Evolutionary conservation across 768 basidiomycete genomes (phyloP).

Genomic region (Flagelloscypha sp.): DNA sequence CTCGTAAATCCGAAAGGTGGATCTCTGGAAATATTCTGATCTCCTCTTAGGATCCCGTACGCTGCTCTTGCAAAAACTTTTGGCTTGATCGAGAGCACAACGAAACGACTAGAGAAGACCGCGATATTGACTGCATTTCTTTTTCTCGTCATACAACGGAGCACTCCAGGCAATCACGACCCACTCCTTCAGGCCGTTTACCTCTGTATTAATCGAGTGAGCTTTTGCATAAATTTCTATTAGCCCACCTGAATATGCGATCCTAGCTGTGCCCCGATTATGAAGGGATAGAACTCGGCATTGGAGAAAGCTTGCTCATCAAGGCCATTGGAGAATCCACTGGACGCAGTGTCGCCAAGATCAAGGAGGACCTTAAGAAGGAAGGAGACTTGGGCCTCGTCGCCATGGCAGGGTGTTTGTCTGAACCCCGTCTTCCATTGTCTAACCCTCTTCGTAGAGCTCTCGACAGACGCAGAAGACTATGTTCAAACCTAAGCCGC

Average conservation of each 20-base stretch:
- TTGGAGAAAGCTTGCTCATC: constrained; percentile 88
- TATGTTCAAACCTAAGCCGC: constrained; percentile 85
- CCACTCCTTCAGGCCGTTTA: constrained; percentile 87
- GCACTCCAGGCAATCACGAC: constrained; percentile 62
- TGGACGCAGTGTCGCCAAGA: constrained; percentile 70
- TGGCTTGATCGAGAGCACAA: constrained; percentile 84
- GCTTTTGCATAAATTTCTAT: constrained; percentile 15
- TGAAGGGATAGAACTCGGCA: constrained; percentile 88
- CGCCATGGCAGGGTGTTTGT: constrained; percentile 62
- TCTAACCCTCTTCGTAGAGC: constrained; percentile 40
- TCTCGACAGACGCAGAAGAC: constrained; percentile 92
- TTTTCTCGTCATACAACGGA: constrained; percentile 80
- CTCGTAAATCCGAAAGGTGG: constrained; percentile 47
- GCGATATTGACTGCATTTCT: constrained; percentile 84
- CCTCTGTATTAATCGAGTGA: constrained; percentile 90
- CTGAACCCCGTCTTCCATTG: background rate
- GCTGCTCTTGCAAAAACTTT: constrained; percentile 87
- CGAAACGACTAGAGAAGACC: constrained; percentile 90
- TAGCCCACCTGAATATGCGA: constrained; percentile 1
- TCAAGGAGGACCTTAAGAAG: constrained; percentile 89
- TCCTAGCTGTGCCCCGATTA: constrained; percentile 89
- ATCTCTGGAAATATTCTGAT: background rate
- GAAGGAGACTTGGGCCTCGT: constrained; percentile 95
- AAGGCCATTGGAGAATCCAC: constrained; percentile 95
- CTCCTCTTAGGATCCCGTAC: constrained; percentile 71